Percentiles rank a stretch among this genome's conserved stretches.
phyloP scores from a whole-genome alignment of 371 early-diverging fungal genomes.

The Phascolomyces articulosus region DNA sequence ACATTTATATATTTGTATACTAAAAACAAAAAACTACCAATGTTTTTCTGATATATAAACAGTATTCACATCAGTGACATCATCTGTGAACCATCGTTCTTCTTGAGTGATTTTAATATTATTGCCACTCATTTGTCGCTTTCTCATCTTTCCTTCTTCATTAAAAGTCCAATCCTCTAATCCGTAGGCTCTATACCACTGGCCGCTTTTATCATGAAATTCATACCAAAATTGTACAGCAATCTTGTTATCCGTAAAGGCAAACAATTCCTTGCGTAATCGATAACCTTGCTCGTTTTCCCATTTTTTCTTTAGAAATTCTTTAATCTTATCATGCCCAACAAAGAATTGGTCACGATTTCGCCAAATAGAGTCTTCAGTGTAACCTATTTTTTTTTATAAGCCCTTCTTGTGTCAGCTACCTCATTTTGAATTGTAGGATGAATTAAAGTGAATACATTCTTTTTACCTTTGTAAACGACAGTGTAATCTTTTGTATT shows the following conservation, averaged over 20 bases:
- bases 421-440: too few relatives aligned
- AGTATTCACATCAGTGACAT: constrained; percentile 10
- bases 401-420: too few relatives aligned
- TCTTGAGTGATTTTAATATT: constrained; percentile 31
- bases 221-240: constrained; percentile 55
- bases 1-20: neutral
- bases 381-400: constrained; percentile 26
- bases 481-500: constrained; percentile 32
- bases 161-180: constrained; percentile 49
- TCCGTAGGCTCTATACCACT: constrained; percentile 35
- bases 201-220: constrained; percentile 26
- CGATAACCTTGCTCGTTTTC: constrained; percentile 34
- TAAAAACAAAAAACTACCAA: constrained; percentile 2
- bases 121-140: constrained; percentile 40
- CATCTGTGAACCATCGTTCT: constrained; percentile 35
- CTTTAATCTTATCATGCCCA: constrained; percentile 28
- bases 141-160: constrained; percentile 34
- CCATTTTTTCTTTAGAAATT: constrained; percentile 40
- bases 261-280: constrained; percentile 45
- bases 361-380: constrained; percentile 40
- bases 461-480: constrained; percentile 19
- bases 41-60: constrained; percentile 18
- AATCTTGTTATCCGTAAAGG: constrained; percentile 36
- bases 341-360: constrained; percentile 39
- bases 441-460: too few relatives aligned